Percentiles rank a stretch among this genome's conserved stretches.
phyloP scores from a whole-genome alignment of 1,284 basidiomycete species.

The Irpex lacteus region DNA sequence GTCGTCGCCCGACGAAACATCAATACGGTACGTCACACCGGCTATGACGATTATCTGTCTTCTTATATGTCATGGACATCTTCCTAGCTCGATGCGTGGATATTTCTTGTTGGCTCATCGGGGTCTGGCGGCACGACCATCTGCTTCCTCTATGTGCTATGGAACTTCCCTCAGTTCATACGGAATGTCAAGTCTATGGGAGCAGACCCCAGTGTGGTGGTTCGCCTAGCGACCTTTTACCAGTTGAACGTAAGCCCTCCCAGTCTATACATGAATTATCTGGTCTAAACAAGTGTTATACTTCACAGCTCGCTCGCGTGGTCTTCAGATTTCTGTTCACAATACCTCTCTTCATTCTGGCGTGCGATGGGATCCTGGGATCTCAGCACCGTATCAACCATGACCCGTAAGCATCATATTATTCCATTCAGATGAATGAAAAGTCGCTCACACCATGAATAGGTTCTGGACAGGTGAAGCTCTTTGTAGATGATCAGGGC shows the following conservation, averaged over 20 bases:
- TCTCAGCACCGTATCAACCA: conserved; percentile 42
- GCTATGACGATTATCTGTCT: neutral
- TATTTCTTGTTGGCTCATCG: conserved; percentile 63
- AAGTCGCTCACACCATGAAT: conserved; percentile 2
- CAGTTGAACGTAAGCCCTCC: conserved; percentile 62
- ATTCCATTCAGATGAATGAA: neutral
- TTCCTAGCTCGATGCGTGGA: conserved; percentile 60
- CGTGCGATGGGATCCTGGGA: conserved; percentile 53
- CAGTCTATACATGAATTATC: conserved; percentile 3
- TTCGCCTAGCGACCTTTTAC: conserved; percentile 67
- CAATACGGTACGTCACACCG: conserved; percentile 45
- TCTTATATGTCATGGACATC: neutral
- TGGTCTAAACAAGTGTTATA: neutral
- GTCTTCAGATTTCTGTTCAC: conserved; percentile 70
- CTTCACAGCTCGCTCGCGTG: conserved; percentile 53
- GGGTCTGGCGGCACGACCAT: conserved; percentile 63
- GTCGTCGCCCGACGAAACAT: conserved; percentile 54
- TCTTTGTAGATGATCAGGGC: neutral
- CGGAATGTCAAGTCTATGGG: conserved; percentile 64
- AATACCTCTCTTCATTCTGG: conserved; percentile 60
- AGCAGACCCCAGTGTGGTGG: conserved; percentile 66
- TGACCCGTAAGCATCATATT: conserved; percentile 46
- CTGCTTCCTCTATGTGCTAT: conserved; percentile 64
- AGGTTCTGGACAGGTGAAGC: conserved; percentile 50
- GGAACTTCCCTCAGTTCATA: conserved; percentile 66